Percentiles rank a stretch among this genome's conserved stretches.
phyloP scores from a whole-genome alignment of 179 eudicot species.

The Silene noctiflora region DNA sequence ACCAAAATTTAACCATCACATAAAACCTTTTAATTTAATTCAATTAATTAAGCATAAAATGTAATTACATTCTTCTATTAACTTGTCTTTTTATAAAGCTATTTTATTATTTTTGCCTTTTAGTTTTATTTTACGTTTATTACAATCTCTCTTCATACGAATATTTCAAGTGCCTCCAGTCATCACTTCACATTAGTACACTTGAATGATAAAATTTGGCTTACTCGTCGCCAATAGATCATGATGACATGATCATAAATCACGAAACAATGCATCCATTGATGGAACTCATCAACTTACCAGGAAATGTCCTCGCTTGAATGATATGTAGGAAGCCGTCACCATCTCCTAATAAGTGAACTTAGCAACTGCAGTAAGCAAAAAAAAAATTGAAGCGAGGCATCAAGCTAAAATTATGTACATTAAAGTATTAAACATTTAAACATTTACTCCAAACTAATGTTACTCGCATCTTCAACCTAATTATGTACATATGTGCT shows the following conservation, averaged over 20 bases:
- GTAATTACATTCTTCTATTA: no score
- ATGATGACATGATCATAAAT: neutral
- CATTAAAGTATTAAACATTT: neutral
- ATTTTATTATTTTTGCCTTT: no score
- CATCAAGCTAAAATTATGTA: neutral
- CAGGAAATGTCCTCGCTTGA: conserved; percentile 2
- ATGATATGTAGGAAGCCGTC: conserved; percentile 21
- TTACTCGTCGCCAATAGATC: neutral
- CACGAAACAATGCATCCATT: conserved; percentile 12
- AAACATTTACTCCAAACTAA: no score
- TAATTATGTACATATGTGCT: no score
- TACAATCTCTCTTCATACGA: no score
- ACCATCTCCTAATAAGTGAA: conserved; percentile 88
- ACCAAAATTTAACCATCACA: no score
- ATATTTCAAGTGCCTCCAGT: neutral
- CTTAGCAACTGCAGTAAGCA: conserved; percentile 67
- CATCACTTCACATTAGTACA: conserved; percentile 12
- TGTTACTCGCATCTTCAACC: neutral
- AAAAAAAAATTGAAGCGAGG: neutral
- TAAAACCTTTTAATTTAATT: no score
- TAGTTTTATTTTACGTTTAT: no score
- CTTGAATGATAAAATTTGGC: conserved; percentile 9
- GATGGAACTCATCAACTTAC: neutral
- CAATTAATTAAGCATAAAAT: no score
- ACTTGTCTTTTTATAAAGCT: no score